Base-by-base conservation (phyloP, 179 eudicot species). In the Monotropa hypopitys region DNA sequence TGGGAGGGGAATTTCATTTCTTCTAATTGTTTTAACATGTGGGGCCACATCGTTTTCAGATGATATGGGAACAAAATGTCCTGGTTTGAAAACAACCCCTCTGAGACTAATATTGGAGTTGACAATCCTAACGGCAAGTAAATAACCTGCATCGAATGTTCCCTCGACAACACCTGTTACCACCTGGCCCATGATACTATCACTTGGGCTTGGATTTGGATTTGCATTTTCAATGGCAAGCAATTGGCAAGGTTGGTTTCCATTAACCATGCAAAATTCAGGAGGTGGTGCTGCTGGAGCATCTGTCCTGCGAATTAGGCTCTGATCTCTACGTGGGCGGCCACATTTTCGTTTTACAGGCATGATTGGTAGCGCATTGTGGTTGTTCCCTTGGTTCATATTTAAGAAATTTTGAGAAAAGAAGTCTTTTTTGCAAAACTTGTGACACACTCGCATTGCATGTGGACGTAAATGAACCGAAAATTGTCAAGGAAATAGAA, bases 71-170 rank as follows among this genome's bases (percentile, higher is more conserved):
- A 87, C 88, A 83, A 71, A 86, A 75, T 88, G 93, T 7, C 94
- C 99, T 7, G 96, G 93, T 87, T 96, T 96, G 87, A 96, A 93
- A 42, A 96, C 97, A 72, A 93, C 80, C 7, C 99, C 99, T 82
- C 92, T 89, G 30, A 93, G 83, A 78, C 70, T 84, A 30, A 86
- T 85, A 30, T 78, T 80, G 4, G 97, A 90, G 81, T 90, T 84
- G 70, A 98, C 97, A 70, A 96, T 86, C 69, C 86, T 85, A 68
- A 95, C 95, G 30, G 86, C 83, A 20, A 95, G 89, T 80, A 95
- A 66, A 82, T 85, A 93, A 65, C 99, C 99, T 7, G 89, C 97
- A 77, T 88, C 95, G 71, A 95, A 91, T 15, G 86, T 74, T 28
- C 91, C 89, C 84, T 91, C 97, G n/a, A 95, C 81, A 3, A 93